phyloP scores from a whole-genome alignment of 805 yeast species.

The Wickerhamomyces kurtzmanii region DNA sequence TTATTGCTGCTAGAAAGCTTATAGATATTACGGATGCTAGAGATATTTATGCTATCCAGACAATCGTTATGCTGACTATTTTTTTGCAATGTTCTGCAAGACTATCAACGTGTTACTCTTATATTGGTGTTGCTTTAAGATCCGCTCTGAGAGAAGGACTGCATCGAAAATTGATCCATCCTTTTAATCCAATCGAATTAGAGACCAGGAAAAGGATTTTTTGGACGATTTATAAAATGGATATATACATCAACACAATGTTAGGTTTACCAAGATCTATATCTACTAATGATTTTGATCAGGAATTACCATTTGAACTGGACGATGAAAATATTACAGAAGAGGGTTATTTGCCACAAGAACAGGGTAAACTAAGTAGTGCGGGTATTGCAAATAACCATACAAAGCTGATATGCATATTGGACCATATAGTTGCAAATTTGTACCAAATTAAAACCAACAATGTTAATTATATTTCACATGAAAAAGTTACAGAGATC shows the following conservation, averaged over 20 bases:
- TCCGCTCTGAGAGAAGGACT: slow-evolving; percentile 77
- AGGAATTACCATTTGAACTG: slow-evolving; percentile 72
- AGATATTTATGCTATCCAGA: slow-evolving; percentile 73
- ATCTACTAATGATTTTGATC: slow-evolving; percentile 74
- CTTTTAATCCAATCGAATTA: slow-evolving; percentile 64
- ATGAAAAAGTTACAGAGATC: slow-evolving; percentile 41
- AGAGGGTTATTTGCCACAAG: slow-evolving; percentile 38
- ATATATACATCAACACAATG: slow-evolving; percentile 79
- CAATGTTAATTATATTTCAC: slow-evolving; percentile 14
- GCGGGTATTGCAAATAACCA: slow-evolving; percentile 81
- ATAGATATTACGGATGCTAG: slow-evolving; percentile 77
- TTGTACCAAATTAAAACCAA: slow-evolving; percentile 59
- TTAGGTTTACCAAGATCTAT: slow-evolving; percentile 78
- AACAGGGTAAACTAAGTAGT: slow-evolving; percentile 50
- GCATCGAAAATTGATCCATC: slow-evolving; percentile 56
- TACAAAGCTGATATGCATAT: slow-evolving; percentile 60
- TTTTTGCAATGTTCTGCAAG: slow-evolving; percentile 86
- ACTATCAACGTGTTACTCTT: slow-evolving; percentile 78
- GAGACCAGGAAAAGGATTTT: slow-evolving; percentile 80
- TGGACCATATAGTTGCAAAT: slow-evolving; percentile 58
- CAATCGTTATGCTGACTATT: slow-evolving; percentile 77
- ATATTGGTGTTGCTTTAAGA: slow-evolving; percentile 80
- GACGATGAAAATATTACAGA: slow-evolving; percentile 83
- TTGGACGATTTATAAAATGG: slow-evolving; percentile 88
- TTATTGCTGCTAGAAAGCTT: slow-evolving; percentile 68